These are phyloP conservation scores for Solanum rostratum DNA, from an alignment of 257 asterid species.

Conservation along the genomic window DNA sequence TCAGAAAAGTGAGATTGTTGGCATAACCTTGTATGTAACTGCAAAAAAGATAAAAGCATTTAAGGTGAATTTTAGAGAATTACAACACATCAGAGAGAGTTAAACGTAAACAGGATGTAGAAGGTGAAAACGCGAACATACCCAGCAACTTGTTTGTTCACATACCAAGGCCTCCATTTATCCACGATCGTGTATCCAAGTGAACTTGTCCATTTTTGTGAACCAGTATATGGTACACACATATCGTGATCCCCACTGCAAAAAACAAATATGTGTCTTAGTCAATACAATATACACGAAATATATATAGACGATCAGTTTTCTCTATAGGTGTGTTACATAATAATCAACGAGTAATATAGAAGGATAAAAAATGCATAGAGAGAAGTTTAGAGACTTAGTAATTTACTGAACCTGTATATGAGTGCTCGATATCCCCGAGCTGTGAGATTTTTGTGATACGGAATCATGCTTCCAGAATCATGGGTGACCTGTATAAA, in stretches of 20 bases:
- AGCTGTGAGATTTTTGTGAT: constrained; percentile 77
- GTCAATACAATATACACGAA: background rate
- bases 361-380: background rate
- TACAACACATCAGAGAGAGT: background rate
- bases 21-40: constrained; percentile 75
- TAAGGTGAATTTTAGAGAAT: background rate
- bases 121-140: constrained; percentile 14
- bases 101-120: background rate
- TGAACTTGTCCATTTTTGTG: constrained; percentile 77
- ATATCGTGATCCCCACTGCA: constrained; percentile 95
- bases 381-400: background rate
- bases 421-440: constrained; percentile 82
- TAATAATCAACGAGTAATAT: background rate
- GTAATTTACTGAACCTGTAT: constrained; percentile 31
- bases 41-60: constrained; percentile 6
- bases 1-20: constrained; percentile 66
- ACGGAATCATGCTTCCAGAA: constrained; percentile 89
- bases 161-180: constrained; percentile 82
- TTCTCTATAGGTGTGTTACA: background rate
- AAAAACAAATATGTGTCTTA: background rate
- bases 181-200: constrained; percentile 63
- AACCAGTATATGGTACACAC: constrained; percentile 95
- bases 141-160: constrained; percentile 75
- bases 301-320: background rate
- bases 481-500: constrained; percentile 35